phyloP scores from a whole-genome alignment of 148 eudicot genomes.

The Tetragonia tetragonoides region DNA sequence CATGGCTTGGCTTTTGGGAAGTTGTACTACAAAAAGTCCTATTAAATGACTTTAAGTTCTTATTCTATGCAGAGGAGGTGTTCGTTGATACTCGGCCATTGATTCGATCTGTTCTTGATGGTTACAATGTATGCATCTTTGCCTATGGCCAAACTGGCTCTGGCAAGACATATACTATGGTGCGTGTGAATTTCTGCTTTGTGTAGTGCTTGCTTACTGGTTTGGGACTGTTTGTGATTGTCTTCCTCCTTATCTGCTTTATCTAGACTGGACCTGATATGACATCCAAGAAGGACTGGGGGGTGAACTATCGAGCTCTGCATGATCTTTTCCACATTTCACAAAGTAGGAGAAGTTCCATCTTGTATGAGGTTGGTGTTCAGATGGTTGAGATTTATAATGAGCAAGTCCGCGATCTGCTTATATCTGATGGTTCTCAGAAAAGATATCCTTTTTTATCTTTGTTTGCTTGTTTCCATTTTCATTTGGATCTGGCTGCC shows the following conservation, averaged over 20 bases:
- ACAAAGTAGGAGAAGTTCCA: slow-evolving; percentile 63
- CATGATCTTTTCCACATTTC: slow-evolving; percentile 81
- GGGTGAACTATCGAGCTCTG: slow-evolving; percentile 83
- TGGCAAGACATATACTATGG: slow-evolving; percentile 50
- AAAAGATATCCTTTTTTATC: slow-evolving; percentile 75
- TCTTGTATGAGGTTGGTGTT: slow-evolving; percentile 70
- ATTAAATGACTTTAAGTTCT: slow-evolving; percentile 6
- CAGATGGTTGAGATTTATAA: slow-evolving; percentile 94
- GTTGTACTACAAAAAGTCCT: neutral
- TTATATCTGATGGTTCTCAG: slow-evolving; percentile 52
- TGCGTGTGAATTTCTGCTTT: slow-evolving; percentile 24
- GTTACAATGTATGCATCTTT: slow-evolving; percentile 85
- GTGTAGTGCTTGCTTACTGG: neutral
- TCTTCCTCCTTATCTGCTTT: neutral
- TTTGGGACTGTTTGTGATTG: slow-evolving; percentile 2
- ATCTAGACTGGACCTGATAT: slow-evolving; percentile 72
- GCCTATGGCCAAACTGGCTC: slow-evolving; percentile 90
- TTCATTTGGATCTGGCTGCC: neutral
- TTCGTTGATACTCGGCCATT: slow-evolving; percentile 79
- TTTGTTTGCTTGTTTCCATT: neutral
- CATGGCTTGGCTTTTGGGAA: neutral
- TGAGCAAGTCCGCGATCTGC: slow-evolving; percentile 94
- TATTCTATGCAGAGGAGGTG: slow-evolving; percentile 63
- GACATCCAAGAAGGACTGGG: slow-evolving; percentile 72
- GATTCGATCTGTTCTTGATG: slow-evolving; percentile 89